These are phyloP conservation scores for Coemansia sp. DNA, from an alignment of 192 early-diverging fungal genomes.

Conservation along the genomic window DNA sequence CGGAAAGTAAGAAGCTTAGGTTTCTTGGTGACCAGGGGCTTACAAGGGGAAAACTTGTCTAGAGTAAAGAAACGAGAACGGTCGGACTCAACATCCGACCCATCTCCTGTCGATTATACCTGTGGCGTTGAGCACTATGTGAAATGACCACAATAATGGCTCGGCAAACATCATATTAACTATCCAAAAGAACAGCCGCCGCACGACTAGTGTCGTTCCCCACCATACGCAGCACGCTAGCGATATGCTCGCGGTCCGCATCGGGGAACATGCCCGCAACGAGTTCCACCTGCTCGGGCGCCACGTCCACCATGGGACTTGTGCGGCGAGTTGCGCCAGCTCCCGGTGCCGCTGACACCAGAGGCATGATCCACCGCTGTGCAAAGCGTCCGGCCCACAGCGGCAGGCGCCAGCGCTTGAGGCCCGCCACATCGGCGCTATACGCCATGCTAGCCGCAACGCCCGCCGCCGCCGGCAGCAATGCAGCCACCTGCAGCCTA, in stretches of 20 bases:
- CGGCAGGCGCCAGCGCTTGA: conserved; percentile 22
- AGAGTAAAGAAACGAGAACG: neutral
- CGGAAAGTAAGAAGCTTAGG: neutral
- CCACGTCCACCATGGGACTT: neutral
- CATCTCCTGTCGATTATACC: conserved; percentile 10
- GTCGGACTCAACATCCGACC: neutral
- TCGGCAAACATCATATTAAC: conserved; percentile 4
- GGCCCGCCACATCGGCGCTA: conserved; percentile 15
- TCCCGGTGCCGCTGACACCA: neutral
- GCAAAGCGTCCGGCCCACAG: neutral
- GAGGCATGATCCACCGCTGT: neutral
- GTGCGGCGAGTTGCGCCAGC: neutral
- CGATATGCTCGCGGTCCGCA: neutral
- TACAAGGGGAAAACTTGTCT: conserved; percentile 7
- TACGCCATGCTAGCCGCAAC: conserved; percentile 16
- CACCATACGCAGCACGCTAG: neutral
- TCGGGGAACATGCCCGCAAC: conserved; percentile 1
- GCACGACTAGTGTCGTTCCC: conserved; percentile 1
- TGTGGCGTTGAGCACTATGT: conserved; percentile 25
- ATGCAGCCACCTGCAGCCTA: neutral
- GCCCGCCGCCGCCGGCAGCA: conserved; percentile 17
- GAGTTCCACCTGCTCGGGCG: neutral
- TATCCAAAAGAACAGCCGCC: neutral
- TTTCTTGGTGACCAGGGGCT: neutral
- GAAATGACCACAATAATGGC: conserved; percentile 23